Base-by-base conservation (phyloP, 169 alveolate genomes). In the Eimeria praecox region DNA sequence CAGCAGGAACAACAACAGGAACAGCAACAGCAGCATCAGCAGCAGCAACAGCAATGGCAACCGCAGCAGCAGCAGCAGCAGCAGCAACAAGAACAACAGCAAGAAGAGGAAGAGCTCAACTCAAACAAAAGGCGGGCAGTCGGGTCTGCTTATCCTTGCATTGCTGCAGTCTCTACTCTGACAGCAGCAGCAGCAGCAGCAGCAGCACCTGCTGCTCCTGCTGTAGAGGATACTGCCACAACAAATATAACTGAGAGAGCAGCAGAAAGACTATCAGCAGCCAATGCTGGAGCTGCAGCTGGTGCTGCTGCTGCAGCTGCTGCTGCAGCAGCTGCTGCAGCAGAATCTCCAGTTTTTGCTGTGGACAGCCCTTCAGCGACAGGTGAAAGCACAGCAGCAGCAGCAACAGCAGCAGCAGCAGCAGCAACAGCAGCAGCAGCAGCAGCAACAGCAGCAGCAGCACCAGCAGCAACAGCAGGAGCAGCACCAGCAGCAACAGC, bases 21-120 rank as follows among this genome's bases (percentile, higher is more conserved):
- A 54, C 85, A 35, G 33, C 85, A 73, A 54, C 85, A 73, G 54
- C 54, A 73, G 80, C 80, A 69, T 14, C 80, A 69, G 80, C 80
- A 27, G 80, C 80, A 27, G 54, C 85, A 30, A 33, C 54, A 6
- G 52, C 54, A 14, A 18, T 33, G 24, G 33, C 85, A 73, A n/a
- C 33, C 8, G 27, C 85, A 73, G 38, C 56, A 40, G 18, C 85
- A 73, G 33, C 33, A 14, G 38, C 54, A 30, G 52, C 85, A 73
- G 49, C 54, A 35, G 24, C 27, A 73, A 54, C 85, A 35, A 16
- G 56, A 73, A 54, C 85, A 73, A 30, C 54, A 73, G 52, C 54
- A 73, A 40, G 24, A 73, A 22, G 56, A 73, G 20, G 35, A 40
- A 35, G 30, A 73, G 12, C 33, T 18, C 54, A 27, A 35, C 52